Conservation (phyloP, 2,329 filamentous ascomycete genomes). For the Cladosporium sp. region DNA sequence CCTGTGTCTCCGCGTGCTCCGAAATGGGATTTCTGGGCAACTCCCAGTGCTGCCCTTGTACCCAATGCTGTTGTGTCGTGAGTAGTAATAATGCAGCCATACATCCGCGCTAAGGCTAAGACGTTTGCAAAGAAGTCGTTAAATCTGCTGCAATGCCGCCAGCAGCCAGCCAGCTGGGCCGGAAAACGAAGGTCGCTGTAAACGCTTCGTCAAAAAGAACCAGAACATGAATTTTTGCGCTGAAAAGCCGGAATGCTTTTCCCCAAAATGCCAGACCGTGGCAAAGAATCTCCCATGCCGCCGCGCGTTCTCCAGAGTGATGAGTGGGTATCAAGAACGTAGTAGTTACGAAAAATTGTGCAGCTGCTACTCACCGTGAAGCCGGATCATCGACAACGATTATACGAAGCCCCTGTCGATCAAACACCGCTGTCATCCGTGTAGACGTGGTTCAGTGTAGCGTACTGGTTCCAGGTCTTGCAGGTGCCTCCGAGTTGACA, state of each 20-base stretch:
- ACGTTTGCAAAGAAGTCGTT: constrained; percentile 4
- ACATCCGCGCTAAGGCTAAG: constrained; percentile 10
- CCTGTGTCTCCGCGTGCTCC: neutral
- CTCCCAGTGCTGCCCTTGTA: neutral
- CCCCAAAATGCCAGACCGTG: neutral
- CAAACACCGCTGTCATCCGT: constrained; percentile 21
- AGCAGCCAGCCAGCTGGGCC: too few relatives aligned
- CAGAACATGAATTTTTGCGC: neutral
- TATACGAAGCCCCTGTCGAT: neutral
- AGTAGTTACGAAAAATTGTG: neutral
- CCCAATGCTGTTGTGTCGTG: neutral
- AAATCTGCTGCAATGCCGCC: neutral
- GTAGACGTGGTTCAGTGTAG: constrained; percentile 13
- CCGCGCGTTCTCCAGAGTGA: neutral
- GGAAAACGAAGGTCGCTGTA: neutral
- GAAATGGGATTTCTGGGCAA: too few relatives aligned
- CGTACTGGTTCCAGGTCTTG: constrained; percentile 21
- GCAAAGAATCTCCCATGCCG: neutral
- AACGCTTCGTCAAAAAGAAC: constrained; percentile 6
- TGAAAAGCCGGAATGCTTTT: neutral
- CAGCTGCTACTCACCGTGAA: neutral
- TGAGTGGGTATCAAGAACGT: neutral
- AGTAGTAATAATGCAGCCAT: constrained; percentile 4
- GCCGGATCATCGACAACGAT: neutral
- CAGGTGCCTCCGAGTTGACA: constrained; percentile 22